Conservation (phyloP, 345 rosid species). For the Camelina sativa region DNA sequence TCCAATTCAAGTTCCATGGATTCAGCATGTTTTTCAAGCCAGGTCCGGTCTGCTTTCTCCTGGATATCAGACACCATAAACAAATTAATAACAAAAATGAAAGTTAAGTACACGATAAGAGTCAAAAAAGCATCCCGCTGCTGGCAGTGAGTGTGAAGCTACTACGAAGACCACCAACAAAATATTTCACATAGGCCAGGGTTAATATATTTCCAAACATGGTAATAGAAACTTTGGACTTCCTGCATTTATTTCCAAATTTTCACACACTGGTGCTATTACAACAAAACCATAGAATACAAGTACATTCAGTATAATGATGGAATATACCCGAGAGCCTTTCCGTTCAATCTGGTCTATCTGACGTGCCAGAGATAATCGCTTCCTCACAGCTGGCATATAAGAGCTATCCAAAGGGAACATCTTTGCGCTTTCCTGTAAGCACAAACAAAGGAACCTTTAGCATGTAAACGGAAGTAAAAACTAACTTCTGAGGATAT, state of each 20-base stretch:
- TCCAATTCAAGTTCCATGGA: slow-evolving; percentile 71
- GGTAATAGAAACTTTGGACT: slow-evolving; percentile 7
- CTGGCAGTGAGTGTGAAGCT: not conserved
- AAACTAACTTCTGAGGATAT: slow-evolving; percentile 14
- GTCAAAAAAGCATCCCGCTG: slow-evolving; percentile 20
- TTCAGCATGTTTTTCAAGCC: slow-evolving; percentile 89
- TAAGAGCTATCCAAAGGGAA: slow-evolving; percentile 89
- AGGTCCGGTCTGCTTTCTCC: slow-evolving; percentile 83
- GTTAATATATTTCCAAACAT: not conserved
- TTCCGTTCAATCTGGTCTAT: slow-evolving; percentile 76
- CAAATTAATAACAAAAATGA: slow-evolving; percentile 4
- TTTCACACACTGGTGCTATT: slow-evolving; percentile 3
- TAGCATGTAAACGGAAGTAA: slow-evolving; percentile 24
- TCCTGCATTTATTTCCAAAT: not conserved
- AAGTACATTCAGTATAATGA: slow-evolving; percentile 21
- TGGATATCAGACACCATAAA: slow-evolving; percentile 38
- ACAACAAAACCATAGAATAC: not conserved
- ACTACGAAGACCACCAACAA: slow-evolving; percentile 5
- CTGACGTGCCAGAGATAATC: slow-evolving; percentile 90
- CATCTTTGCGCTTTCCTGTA: slow-evolving; percentile 75
- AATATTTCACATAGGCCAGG: not conserved
- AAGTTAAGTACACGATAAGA: not conserved
- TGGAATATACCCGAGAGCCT: slow-evolving; percentile 72
- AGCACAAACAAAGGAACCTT: slow-evolving; percentile 36
- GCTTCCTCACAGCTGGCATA: slow-evolving; percentile 85